Conservation (phyloP, 139 green algal genomes). For the Tetradesmus obliquus region DNA sequence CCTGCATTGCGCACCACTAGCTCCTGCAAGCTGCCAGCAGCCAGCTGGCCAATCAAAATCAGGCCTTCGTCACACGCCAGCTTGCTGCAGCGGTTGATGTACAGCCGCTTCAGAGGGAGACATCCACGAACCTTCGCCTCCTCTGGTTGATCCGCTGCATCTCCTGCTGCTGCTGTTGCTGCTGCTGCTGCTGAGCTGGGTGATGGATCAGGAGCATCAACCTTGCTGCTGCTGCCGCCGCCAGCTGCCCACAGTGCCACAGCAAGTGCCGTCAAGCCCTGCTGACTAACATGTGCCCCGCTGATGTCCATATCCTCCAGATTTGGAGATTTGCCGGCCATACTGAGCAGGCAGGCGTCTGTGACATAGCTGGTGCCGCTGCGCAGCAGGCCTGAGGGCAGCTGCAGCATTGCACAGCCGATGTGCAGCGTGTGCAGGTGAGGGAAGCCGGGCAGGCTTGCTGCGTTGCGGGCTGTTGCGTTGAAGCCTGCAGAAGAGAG, state of each 20-base stretch:
- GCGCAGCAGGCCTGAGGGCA: constrained; percentile 2
- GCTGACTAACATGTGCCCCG: neutral
- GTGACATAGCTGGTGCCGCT: neutral
- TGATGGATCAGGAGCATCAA: neutral
- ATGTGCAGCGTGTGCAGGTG: constrained; percentile 31
- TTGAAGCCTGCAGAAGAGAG: neutral
- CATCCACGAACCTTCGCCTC: no score
- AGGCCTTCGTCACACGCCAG: constrained; percentile 16
- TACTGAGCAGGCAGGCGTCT: neutral
- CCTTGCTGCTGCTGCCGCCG: neutral
- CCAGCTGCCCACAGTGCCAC: neutral
- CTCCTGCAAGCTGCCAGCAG: neutral
- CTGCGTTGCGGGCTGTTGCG: neutral
- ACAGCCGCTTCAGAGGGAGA: neutral
- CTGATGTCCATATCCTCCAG: constrained; percentile 18
- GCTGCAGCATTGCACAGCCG: constrained; percentile 9
- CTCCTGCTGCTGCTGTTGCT: neutral
- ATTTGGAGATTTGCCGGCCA: neutral
- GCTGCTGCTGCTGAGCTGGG: neutral
- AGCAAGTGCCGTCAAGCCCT: neutral
- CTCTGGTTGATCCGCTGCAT: neutral
- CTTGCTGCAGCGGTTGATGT: neutral
- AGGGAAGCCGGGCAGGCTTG: neutral
- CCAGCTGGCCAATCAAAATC: constrained; percentile 10
- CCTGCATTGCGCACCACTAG: constrained; percentile 30